Percentiles rank a stretch among this genome's conserved stretches.
Evolutionary conservation across 352 stramenopile genomes (phyloP).

Genomic region (Globisporangium cystogenes): DNA sequence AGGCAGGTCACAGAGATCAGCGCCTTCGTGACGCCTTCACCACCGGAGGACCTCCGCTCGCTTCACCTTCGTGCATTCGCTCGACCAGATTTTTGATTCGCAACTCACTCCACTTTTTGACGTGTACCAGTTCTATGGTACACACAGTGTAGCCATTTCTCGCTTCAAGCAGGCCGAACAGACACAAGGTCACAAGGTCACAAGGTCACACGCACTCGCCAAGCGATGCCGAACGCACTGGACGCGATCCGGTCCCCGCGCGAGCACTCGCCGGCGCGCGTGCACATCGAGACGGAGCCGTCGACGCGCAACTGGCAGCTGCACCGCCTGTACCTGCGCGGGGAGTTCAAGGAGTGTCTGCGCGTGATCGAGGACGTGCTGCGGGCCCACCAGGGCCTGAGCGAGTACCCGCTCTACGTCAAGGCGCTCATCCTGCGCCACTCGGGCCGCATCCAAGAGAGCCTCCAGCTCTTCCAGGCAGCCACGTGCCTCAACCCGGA

Average conservation of each 20-base stretch:
- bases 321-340: constrained; percentile 76
- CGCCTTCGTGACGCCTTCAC: too few relatives aligned
- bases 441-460: constrained; percentile 87
- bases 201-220: too few relatives aligned
- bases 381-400: constrained; percentile 73
- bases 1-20: not conserved
- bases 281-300: constrained; percentile 28
- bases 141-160: not conserved
- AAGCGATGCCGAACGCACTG: constrained; percentile 19
- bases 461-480: constrained; percentile 89
- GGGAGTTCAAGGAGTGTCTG: constrained; percentile 88
- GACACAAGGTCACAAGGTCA: not conserved
- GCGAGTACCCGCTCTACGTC: constrained; percentile 91
- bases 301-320: constrained; percentile 81
- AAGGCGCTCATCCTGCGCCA: constrained; percentile 90
- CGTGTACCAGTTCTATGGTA: too few relatives aligned
- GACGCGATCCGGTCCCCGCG: constrained; percentile 56
- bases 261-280: constrained; percentile 23
- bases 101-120: too few relatives aligned
- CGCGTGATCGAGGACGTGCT: constrained; percentile 88
- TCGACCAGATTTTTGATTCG: too few relatives aligned
- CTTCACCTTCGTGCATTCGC: not conserved
- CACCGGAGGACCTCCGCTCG: too few relatives aligned
- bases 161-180: too few relatives aligned
- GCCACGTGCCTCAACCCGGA: constrained; percentile 89